Evolutionary conservation across 108 stramenopile species (phyloP), one percentile per base, ranked within the genome.

Genomic region (Nitzschia sp.): DNA sequence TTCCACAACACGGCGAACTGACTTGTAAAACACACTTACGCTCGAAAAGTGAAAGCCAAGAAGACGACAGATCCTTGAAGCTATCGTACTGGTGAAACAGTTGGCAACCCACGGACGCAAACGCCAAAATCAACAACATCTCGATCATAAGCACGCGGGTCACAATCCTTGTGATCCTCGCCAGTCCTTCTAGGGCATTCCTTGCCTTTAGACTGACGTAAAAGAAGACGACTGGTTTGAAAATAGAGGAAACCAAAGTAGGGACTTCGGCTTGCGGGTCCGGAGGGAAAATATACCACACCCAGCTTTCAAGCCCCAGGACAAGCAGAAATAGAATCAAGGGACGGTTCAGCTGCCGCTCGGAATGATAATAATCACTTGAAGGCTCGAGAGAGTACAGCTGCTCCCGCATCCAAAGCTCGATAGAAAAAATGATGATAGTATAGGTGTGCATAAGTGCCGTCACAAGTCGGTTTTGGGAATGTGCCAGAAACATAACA

Each of bases 211-310:
- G 9, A 30, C 68, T 70, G 45, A 68, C 70, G 61, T 87, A 87
- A 47, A 84, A 87, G 21, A 87, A 58, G 1, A 76, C 82, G 24
- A 87, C 9, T n/a, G 86, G 86, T 64, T 87, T 87, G 54, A 71
- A 74, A 38, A 79, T 5, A 19, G 84, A 67, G 48, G 64, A 72
- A 15, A 79, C 46, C 23, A 76, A 32, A 8, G 62, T 30, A 26
- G 67, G 62, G 30, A 26, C 61, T 31, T 28, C 32, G 19, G 42
- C 65, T 45, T 33, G 33, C 3, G 35, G 17, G 17, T 72, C 54
- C 3, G 59, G 54, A 13, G 70, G 25, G 25, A 82, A 51, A 17
- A 65, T 42, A 27, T 46, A 51, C 69, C 76, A 64, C 18, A 67
- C 33, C 69, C 65, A 72, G 54, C 58, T 77, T 32, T 82, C 81